Conservation (phyloP, 116 monocot species). For the Cymodocea nodosa region DNA sequence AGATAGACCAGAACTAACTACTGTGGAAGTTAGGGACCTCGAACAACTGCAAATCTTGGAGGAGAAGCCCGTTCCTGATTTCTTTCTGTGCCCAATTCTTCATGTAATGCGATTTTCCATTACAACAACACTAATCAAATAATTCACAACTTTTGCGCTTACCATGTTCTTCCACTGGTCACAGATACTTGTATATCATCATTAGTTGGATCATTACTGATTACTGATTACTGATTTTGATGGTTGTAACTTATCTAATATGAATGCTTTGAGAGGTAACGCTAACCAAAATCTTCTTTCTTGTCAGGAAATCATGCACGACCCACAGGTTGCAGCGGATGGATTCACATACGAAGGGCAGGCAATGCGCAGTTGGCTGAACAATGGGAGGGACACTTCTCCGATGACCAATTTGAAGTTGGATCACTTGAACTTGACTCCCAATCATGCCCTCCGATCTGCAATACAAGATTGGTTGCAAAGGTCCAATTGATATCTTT, state of each 20-base stretch:
- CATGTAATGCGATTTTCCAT: conserved; percentile 22
- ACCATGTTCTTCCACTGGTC: too few relatives aligned
- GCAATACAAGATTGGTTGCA: conserved; percentile 77
- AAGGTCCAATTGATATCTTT: neutral
- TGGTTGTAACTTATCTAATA: too few relatives aligned
- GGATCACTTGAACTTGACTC: conserved; percentile 44
- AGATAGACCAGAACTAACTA: conserved; percentile 44
- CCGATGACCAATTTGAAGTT: conserved; percentile 78
- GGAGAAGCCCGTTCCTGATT: conserved; percentile 45
- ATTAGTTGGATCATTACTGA: too few relatives aligned
- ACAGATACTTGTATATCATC: too few relatives aligned
- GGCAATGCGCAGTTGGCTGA: conserved; percentile 48
- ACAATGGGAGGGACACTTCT: conserved; percentile 54
- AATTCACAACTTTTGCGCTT: too few relatives aligned
- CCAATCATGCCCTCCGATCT: conserved; percentile 55
- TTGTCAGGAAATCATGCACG: conserved; percentile 74
- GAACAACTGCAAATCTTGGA: conserved; percentile 35
- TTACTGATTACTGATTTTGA: too few relatives aligned
- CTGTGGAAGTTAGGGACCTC: conserved; percentile 43
- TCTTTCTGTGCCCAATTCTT: conserved; percentile 75
- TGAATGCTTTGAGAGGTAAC: too few relatives aligned
- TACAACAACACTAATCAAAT: neutral
- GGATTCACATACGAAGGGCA: conserved; percentile 77
- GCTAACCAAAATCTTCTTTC: neutral
- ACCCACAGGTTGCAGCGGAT: conserved; percentile 72